Evolutionary conservation across 257 asterid species (phyloP).

Genomic region (Ilex asprella): DNA sequence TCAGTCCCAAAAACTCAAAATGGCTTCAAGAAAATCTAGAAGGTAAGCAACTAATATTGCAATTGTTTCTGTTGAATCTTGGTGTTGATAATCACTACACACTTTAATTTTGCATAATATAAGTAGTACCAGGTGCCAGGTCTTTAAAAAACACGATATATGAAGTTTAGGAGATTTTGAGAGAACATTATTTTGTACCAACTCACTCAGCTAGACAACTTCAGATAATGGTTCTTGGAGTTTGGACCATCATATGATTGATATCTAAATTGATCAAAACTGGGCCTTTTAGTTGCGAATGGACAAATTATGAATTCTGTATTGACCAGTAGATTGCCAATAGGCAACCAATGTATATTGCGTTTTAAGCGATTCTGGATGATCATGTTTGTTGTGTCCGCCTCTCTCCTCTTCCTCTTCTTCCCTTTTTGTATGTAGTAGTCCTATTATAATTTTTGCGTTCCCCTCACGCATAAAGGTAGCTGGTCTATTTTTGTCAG

Average conservation of each 20-base stretch:
- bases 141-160: too few relatives aligned
- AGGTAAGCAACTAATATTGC: constrained; percentile 28
- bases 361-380: too few relatives aligned
- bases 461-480: too few relatives aligned
- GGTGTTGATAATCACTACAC: constrained; percentile 3
- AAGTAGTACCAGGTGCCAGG: background rate
- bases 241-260: background rate
- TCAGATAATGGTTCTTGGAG: background rate
- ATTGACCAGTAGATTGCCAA: too few relatives aligned
- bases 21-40: constrained; percentile 92
- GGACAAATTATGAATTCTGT: too few relatives aligned
- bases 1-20: constrained; percentile 72
- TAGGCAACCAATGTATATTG: too few relatives aligned
- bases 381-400: too few relatives aligned
- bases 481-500: too few relatives aligned
- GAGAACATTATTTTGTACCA: background rate
- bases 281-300: background rate
- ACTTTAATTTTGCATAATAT: background rate
- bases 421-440: too few relatives aligned
- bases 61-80: background rate
- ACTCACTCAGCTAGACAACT: background rate
- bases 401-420: too few relatives aligned
- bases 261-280: background rate
- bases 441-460: too few relatives aligned
- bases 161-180: too few relatives aligned